Evolutionary conservation across 192 early-diverging fungal species (phyloP).

Genomic region (Linnemannia hyalina): DNA sequence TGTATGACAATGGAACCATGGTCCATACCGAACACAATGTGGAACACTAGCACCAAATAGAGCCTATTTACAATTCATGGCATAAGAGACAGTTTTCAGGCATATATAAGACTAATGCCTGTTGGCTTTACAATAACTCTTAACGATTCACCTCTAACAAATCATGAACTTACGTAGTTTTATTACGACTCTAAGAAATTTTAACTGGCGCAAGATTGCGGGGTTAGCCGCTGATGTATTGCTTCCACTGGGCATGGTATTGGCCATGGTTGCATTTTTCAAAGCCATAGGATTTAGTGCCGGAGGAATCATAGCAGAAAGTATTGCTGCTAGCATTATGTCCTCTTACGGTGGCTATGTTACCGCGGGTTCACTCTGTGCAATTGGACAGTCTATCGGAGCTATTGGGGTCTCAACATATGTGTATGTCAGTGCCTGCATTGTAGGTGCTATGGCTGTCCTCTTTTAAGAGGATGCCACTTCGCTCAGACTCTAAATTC

Average conservation of each 20-base stretch:
- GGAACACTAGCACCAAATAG: no score
- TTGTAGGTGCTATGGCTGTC: neutral
- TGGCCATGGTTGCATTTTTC: neutral
- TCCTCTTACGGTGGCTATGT: conserved; percentile 10
- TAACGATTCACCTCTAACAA: no score
- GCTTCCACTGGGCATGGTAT: neutral
- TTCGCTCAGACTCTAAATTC: neutral
- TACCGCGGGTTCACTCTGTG: conserved; percentile 1
- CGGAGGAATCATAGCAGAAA: neutral
- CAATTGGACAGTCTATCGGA: neutral
- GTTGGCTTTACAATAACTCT: no score
- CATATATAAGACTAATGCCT: no score
- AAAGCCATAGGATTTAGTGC: neutral
- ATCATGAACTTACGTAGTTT: no score
- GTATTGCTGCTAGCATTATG: neutral
- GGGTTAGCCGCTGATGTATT: neutral
- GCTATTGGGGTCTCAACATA: neutral
- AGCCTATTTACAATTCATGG: no score
- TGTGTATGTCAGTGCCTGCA: neutral
- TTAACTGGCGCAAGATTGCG: conserved; percentile 4
- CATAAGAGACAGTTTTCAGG: no score
- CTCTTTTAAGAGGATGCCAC: neutral
- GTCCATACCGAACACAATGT: no score
- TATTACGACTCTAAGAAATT: neutral
- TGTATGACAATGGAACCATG: no score